A percentile compares a stretch with the other conserved stretches of the same genome.
These are phyloP conservation scores for Alternaria sp. DNA, from an alignment of 2,329 filamentous ascomycete species.

Conservation along the genomic window DNA sequence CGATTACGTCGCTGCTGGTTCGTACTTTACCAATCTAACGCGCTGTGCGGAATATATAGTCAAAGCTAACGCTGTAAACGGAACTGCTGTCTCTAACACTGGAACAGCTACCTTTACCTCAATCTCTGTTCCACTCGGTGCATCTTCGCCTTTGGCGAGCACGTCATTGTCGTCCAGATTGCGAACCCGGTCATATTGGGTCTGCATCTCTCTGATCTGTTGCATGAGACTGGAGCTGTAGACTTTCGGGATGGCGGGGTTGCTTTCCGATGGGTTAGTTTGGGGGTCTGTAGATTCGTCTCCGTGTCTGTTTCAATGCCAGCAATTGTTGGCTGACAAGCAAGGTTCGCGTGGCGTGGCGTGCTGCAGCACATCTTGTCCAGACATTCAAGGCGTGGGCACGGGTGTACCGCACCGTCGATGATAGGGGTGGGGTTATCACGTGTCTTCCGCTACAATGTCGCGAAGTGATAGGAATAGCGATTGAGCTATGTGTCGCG, in stretches of 20 bases:
- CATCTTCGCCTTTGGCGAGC: background rate
- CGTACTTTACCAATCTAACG: no score
- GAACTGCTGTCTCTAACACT: background rate
- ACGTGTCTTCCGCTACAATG: background rate
- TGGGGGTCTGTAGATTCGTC: background rate
- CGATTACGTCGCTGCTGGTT: no score
- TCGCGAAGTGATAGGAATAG: background rate
- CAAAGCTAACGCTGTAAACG: background rate
- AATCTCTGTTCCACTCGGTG: rapidly evolving
- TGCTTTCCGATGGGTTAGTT: background rate
- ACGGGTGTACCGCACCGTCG: background rate
- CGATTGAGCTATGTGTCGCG: background rate
- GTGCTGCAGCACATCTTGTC: background rate
- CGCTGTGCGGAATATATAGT: no score
- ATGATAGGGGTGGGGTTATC: background rate
- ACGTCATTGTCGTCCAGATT: background rate
- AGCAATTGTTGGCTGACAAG: background rate
- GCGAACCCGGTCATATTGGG: background rate
- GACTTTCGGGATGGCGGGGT: background rate
- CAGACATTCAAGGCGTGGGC: background rate
- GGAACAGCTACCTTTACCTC: background rate
- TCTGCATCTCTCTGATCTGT: background rate
- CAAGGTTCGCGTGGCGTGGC: background rate
- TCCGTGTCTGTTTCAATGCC: background rate
- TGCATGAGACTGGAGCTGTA: background rate